phyloP scores from a whole-genome alignment of 176 grass and related monocot species.

The Zizania latifolia region DNA sequence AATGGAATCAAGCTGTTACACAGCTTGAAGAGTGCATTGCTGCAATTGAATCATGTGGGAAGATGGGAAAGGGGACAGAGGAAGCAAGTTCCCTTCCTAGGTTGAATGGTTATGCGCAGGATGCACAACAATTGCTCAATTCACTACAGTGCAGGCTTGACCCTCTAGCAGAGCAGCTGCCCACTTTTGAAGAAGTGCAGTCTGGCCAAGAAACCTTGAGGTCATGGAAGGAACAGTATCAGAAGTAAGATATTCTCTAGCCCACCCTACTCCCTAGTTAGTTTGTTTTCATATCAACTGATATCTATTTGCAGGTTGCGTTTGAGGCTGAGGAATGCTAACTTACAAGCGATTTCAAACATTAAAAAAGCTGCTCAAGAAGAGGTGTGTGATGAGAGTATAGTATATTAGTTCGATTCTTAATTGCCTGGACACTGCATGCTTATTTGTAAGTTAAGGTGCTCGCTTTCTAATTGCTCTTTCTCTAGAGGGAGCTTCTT shows the following conservation, averaged over 20 bases:
- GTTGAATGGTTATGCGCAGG: slow-evolving; percentile 65
- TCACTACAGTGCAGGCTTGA: slow-evolving; percentile 71
- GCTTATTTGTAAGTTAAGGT: slow-evolving; percentile 5
- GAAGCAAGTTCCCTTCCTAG: slow-evolving; percentile 63
- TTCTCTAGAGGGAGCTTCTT: slow-evolving; percentile 74
- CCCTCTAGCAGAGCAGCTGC: slow-evolving; percentile 67
- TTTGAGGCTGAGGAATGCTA: slow-evolving; percentile 60
- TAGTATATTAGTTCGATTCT: background rate
- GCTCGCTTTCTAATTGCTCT: slow-evolving; percentile 16
- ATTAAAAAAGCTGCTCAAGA: slow-evolving; percentile 70
- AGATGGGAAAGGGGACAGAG: slow-evolving; percentile 58
- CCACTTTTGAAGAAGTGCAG: slow-evolving; percentile 68
- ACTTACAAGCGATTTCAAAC: slow-evolving; percentile 79
- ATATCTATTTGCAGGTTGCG: slow-evolving; percentile 42
- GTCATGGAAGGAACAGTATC: slow-evolving; percentile 73
- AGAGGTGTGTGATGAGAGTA: slow-evolving; percentile 41
- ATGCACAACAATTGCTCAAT: slow-evolving; percentile 61
- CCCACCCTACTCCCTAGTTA: too few species aligned
- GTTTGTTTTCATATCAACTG: background rate
- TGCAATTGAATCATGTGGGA: slow-evolving; percentile 53
- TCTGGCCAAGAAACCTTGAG: slow-evolving; percentile 45
- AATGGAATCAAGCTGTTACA: slow-evolving; percentile 51
- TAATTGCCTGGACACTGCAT: background rate
- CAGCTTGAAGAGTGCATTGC: slow-evolving; percentile 48
- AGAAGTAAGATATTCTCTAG: slow-evolving; percentile 35